Evolutionary conservation across 371 early-diverging fungal species (phyloP).

Genomic region (Rhizopus microsporus): DNA sequence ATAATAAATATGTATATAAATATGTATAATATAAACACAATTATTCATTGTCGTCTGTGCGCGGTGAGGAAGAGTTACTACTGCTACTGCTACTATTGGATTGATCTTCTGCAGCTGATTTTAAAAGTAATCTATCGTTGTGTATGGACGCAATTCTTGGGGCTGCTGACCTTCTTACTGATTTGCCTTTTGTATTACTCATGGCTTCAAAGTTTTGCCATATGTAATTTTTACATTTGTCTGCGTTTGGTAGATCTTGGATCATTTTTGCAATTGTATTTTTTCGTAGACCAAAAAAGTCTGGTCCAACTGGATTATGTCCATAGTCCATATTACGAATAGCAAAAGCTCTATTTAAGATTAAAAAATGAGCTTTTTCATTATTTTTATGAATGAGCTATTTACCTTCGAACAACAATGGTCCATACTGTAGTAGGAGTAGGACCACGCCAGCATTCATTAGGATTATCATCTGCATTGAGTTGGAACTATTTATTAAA

Average conservation of each 20-base stretch:
- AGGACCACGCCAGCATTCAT: slow-evolving; percentile 39
- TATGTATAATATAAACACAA: not conserved
- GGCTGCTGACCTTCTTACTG: slow-evolving; percentile 19
- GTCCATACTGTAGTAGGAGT: slow-evolving; percentile 49
- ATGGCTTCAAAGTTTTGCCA: slow-evolving; percentile 64
- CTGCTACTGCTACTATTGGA: slow-evolving; percentile 1
- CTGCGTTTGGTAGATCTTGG: slow-evolving; percentile 80
- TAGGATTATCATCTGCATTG: slow-evolving; percentile 40
- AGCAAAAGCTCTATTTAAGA: slow-evolving; percentile 35
- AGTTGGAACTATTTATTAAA: slow-evolving; percentile 33
- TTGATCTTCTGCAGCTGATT: slow-evolving; percentile 2
- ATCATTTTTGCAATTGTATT: slow-evolving; percentile 86
- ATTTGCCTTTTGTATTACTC: slow-evolving; percentile 29
- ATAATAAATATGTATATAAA: too few relatives aligned
- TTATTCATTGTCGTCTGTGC: not conserved
- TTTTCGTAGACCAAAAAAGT: slow-evolving; percentile 86
- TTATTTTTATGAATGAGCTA: not conserved
- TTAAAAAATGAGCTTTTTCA: not conserved
- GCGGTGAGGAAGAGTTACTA: not conserved
- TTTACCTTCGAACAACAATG: slow-evolving; percentile 38
- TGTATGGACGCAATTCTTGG: slow-evolving; percentile 12
- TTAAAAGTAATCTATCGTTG: not conserved
- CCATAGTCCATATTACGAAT: slow-evolving; percentile 77
- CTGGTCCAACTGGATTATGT: slow-evolving; percentile 84
- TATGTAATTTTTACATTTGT: slow-evolving; percentile 73